These are phyloP conservation scores for Geranium rotundifolium DNA, from an alignment of 345 rosid genomes.

Conservation along the genomic window DNA sequence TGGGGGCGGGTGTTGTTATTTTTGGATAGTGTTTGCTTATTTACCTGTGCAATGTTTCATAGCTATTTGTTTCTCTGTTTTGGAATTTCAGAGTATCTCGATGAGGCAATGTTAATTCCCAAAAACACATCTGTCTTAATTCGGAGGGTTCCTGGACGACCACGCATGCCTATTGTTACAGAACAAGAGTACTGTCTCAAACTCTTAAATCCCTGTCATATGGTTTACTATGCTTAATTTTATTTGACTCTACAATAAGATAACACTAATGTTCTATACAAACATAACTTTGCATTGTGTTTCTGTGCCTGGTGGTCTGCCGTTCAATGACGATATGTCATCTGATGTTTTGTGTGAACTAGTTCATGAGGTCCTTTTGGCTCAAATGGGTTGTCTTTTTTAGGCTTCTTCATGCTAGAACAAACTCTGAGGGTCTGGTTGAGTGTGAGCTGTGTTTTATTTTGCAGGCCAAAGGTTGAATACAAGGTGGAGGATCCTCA, in stretches of 20 bases:
- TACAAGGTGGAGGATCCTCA: constrained; percentile 36
- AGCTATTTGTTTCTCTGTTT: constrained; percentile 30
- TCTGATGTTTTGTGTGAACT: background rate
- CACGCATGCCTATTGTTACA: constrained; percentile 89
- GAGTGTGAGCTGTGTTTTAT: constrained; percentile 17
- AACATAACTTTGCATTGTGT: constrained; percentile 4
- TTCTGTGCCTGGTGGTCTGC: background rate
- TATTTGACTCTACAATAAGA: constrained; percentile 2
- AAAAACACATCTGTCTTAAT: constrained; percentile 95
- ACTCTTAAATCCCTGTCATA: constrained; percentile 23
- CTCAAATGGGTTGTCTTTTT: background rate
- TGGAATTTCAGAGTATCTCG: constrained; percentile 89
- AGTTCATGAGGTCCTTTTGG: background rate
- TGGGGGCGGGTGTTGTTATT: constrained; percentile 3
- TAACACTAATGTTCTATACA: background rate
- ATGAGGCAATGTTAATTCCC: constrained; percentile 90
- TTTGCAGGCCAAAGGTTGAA: constrained; percentile 61
- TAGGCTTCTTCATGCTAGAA: constrained; percentile 3
- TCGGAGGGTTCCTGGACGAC: constrained; percentile 96
- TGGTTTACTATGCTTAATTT: constrained; percentile 13
- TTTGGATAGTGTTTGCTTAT: constrained; percentile 1
- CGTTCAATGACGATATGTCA: no score
- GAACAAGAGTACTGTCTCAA: constrained; percentile 67
- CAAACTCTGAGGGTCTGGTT: constrained; percentile 13
- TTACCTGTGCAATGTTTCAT: constrained; percentile 33